A percentile compares a stretch with the other conserved stretches of the same genome.
These are phyloP conservation scores for Paraurostyla sp. DNA, from an alignment of 73 alveolate species.

Conservation along the genomic window DNA sequence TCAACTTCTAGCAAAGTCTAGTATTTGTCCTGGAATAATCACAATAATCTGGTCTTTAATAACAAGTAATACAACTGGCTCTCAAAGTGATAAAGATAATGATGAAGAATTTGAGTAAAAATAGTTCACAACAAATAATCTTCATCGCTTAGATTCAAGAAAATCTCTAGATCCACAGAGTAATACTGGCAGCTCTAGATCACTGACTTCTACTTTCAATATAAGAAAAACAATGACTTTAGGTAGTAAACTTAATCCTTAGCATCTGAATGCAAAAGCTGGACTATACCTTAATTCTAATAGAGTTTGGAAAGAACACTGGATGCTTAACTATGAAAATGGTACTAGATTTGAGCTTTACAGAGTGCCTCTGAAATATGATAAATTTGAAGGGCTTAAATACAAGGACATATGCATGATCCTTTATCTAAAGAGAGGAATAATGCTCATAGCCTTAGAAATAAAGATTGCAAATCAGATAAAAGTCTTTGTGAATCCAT, in stretches of 20 bases:
- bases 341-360: conserved; percentile 87
- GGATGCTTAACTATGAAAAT: conserved; percentile 74
- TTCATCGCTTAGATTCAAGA: background rate
- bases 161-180: background rate
- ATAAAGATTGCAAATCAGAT: conserved; percentile 85
- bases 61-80: conserved; percentile 86
- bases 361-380: conserved; percentile 77
- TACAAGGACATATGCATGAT: conserved; percentile 75
- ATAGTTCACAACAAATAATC: conserved; percentile 49
- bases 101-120: conserved; percentile 52
- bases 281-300: background rate
- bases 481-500: conserved; percentile 95
- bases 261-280: background rate
- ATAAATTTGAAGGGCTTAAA: conserved; percentile 77
- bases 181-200: background rate
- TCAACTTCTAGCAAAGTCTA: conserved; percentile 93
- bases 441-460: conserved; percentile 86
- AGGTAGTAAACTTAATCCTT: background rate
- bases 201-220: background rate
- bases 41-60: conserved; percentile 93
- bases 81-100: conserved; percentile 55
- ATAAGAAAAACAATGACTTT: background rate
- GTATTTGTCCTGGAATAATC: conserved; percentile 97
- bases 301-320: conserved; percentile 11
- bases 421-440: conserved; percentile 79